Evolutionary conservation across 306 rosid genomes (phyloP), one percentile per base, ranked within the genome.

Genomic region (Cucurbita maxima): DNA sequence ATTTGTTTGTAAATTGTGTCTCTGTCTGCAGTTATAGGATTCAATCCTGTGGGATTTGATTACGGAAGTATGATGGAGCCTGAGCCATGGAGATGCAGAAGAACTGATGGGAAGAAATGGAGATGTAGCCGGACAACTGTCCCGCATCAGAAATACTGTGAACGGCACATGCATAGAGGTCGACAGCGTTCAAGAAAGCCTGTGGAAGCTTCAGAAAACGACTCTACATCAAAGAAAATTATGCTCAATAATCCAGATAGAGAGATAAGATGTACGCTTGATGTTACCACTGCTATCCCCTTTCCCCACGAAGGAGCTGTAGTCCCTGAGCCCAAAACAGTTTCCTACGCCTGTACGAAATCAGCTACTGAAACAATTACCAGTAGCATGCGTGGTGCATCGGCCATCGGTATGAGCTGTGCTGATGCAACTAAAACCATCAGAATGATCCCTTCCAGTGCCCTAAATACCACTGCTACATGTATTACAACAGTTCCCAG

Each of bases 121-220:
- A 85, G 98, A 79, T 92, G 98, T 68, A 18, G 86, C 30, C 86
- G 48, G 76, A 69, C 69, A 8, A 75, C 79, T 19, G 47, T 92
- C 19, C 87, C 86, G 40, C 74, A 72, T 53, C 84, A 85, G 74
- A 92, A 88, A 79, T 92, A 92, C 80, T 92, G 98, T 56, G 88
- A 88, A 74, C 80, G 82, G 45, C 98, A 92, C 84, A 84, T 87
- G 82, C 96, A 90, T 76, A 87, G 96, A 82, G 98, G 98, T 56
- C 90, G 96, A 13, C 82, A 83, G 52, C 96, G 98, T 92, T 92
- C 98, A 92, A 92, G 96, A 92, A 92, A 92, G 98, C 98, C 72
- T 79, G 96, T 92, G 96, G 96, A 92, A 92, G 77, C 79, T 78
- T 75, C 85, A 61, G 73, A 79, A 77, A 58, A 60, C 20, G 75